These are phyloP conservation scores for Barbarea vulgaris DNA, from an alignment of 345 rosid genomes.

Conservation along the genomic window DNA sequence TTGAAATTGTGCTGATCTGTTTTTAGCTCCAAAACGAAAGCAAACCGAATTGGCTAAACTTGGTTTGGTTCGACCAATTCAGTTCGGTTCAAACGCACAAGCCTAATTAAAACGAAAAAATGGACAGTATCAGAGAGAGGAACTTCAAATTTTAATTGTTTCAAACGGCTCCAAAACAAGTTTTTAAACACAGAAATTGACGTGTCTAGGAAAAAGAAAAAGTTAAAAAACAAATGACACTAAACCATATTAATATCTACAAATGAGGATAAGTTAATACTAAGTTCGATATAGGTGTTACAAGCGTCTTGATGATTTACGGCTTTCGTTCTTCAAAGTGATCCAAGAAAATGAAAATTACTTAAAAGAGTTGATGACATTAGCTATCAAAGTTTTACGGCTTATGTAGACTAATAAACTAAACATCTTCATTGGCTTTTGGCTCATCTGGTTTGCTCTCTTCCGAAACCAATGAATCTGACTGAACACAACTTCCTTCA, in stretches of 20 bases:
- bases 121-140: neutral
- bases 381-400: neutral
- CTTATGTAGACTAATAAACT: neutral
- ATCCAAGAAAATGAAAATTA: neutral
- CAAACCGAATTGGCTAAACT: too few relatives aligned
- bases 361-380: neutral
- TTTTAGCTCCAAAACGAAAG: too few relatives aligned
- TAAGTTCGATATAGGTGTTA: neutral
- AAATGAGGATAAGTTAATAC: neutral
- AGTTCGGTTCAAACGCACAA: too few relatives aligned
- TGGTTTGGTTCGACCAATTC: too few relatives aligned
- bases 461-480: slow-evolving; percentile 9
- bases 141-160: neutral
- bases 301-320: neutral
- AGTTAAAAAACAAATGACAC: neutral
- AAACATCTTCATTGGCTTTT: neutral
- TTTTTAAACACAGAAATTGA: neutral
- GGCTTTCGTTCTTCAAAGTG: neutral
- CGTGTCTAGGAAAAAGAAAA: neutral
- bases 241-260: neutral
- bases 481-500: slow-evolving; percentile 14
- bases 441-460: slow-evolving; percentile 27
- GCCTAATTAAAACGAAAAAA: neutral
- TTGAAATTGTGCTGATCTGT: too few relatives aligned
- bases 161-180: neutral